Evolutionary conservation across 495 filamentous ascomycete species (phyloP).

Genomic region (Paragyromitra xinjiangensis): DNA sequence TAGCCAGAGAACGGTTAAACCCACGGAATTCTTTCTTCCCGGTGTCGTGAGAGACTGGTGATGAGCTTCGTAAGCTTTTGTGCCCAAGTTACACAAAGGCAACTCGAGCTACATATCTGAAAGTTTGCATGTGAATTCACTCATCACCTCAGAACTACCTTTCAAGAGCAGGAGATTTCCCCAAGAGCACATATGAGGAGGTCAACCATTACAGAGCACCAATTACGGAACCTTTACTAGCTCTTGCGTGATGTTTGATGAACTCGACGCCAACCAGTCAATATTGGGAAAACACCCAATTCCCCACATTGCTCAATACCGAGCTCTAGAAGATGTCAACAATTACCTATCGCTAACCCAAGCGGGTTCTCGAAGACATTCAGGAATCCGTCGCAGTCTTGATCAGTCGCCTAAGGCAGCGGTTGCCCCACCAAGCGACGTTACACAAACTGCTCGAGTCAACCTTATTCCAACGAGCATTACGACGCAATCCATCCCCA

Average conservation of each 20-base stretch:
- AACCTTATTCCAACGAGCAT: constrained; percentile 13
- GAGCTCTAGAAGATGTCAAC: no score
- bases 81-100: neutral
- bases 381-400: neutral
- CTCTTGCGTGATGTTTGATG: neutral
- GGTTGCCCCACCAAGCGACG: neutral
- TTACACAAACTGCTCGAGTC: neutral
- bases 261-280: neutral
- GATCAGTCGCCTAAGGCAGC: neutral
- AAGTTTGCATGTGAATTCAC: neutral
- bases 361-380: neutral
- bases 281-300: neutral
- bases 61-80: neutral
- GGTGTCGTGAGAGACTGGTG: neutral
- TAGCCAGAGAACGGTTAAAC: neutral
- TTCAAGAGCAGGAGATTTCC: neutral
- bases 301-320: neutral
- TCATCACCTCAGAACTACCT: neutral
- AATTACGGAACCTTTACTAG: neutral
- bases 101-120: neutral
- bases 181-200: neutral
- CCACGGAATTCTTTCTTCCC: neutral
- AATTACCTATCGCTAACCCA: neutral
- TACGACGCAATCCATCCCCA: neutral
- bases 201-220: no score